Evolutionary conservation across 2,329 filamentous ascomycete genomes (phyloP), one percentile per base, ranked within the genome.

Genomic region (Alternaria infectoria): DNA sequence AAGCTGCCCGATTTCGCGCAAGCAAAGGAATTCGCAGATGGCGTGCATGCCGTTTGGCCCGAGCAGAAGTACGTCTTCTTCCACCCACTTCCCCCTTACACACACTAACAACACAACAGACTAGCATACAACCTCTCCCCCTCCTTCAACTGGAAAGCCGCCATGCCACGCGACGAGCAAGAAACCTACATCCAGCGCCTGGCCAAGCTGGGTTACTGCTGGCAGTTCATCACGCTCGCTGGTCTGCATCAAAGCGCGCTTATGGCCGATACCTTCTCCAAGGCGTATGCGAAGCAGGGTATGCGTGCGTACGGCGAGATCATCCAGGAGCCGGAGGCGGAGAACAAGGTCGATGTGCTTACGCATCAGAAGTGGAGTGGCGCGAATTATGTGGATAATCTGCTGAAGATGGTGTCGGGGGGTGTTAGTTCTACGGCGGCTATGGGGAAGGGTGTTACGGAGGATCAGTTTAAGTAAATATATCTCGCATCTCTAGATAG

Each of bases 171-270:
- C 70, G 86, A 87, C 57, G 95, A 98, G 80, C 96, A 99, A 84
- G 93, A 97, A 84, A 99, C 96, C 19, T 99, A 98, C 85, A 99
- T 99, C 84, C 86, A 90, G 67, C 92, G 96, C 45, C 91, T 99
- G 44, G 93, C 90, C 65, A 77, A 84, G 67, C 88, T 99, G 52
- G 96, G 96, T 67, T 99, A 99, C 88, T 97, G 93, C 88, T 99
- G 96, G 96, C 96, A 99, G 83, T 99, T 99, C 86, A 99, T 99
- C 85, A 99, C 96, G n/a, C 89, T 99, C 50, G 96, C 95, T 6
- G 96, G 96, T 71, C 87, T 99, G 78, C 96, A 99, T 86, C 97
- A 93, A 66, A 97, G 93, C 5, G 96, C 95, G 40, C 88, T 99
- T 57, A 96, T 97, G 83, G 91, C 90, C 75, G 89, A 98, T 83